phyloP scores from a whole-genome alignment of 2,329 filamentous ascomycete genomes.

The Pseudofabraea citricarpa region DNA sequence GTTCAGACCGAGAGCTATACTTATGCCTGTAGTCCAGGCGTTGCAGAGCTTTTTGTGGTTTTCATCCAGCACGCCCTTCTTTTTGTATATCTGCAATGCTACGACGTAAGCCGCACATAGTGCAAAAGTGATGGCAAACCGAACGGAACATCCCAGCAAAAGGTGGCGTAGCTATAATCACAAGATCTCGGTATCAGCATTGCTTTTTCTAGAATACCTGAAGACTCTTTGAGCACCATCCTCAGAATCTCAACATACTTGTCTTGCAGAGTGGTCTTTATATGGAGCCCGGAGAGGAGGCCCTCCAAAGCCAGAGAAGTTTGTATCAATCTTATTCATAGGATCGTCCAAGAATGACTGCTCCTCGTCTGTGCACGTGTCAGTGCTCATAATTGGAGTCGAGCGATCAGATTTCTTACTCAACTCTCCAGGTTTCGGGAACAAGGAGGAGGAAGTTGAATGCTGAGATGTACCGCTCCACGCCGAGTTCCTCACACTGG shows the following conservation, averaged over 20 bases:
- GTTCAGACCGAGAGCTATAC: conserved; percentile 37
- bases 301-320: conserved; percentile 6
- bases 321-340: conserved; percentile 15
- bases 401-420: conserved; percentile 1
- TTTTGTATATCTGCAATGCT: conserved; percentile 10
- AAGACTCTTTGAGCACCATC: too few species aligned
- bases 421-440: conserved; percentile 4
- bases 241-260: too few species aligned
- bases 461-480: conserved; percentile 3
- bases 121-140: conserved; percentile 17
- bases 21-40: conserved; percentile 37
- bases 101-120: conserved; percentile 20
- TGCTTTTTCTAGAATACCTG: too few species aligned
- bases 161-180: conserved; percentile 20
- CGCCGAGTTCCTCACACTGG: conserved; percentile 1
- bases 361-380: conserved; percentile 7
- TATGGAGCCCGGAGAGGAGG: conserved; percentile 8
- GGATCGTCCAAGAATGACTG: conserved; percentile 19
- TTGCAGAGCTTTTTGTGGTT: conserved; percentile 37
- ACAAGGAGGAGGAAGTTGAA: conserved; percentile 10
- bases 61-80: conserved; percentile 26
- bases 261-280: conserved; percentile 19
- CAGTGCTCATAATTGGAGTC: neutral
- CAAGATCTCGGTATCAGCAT: too few species aligned
- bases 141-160: conserved; percentile 14